Percentiles rank a stretch among this genome's conserved stretches.
These are phyloP conservation scores for Colletotrichum sansevieriae DNA, from an alignment of 2,329 filamentous ascomycete genomes.

Conservation along the genomic window DNA sequence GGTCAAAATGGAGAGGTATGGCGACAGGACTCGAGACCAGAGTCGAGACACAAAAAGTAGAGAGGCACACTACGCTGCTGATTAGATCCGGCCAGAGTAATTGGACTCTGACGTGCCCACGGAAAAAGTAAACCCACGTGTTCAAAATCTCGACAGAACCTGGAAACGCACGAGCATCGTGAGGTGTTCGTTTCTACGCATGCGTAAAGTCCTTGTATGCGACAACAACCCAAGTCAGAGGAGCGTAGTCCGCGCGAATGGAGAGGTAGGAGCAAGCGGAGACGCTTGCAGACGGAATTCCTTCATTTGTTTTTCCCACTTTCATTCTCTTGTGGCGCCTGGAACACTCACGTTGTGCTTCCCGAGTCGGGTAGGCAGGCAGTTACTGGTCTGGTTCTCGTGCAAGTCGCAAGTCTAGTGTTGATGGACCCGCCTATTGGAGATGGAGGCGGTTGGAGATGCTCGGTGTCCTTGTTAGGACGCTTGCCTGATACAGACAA, in stretches of 20 bases:
- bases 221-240: background rate
- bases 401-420: background rate
- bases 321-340: background rate
- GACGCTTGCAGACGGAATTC: too few relatives aligned
- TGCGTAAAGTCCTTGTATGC: background rate
- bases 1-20: background rate
- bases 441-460: slow-evolving; percentile 8
- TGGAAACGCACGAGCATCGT: slow-evolving; percentile 10
- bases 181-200: background rate
- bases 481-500: slow-evolving; percentile 8
- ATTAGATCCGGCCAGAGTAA: background rate
- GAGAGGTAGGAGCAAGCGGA: slow-evolving; percentile 2
- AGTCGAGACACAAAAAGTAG: background rate
- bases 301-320: background rate
- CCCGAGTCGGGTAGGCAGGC: slow-evolving; percentile 14
- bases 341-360: background rate
- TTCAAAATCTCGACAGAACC: slow-evolving; percentile 10
- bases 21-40: background rate
- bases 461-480: background rate
- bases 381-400: background rate
- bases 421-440: slow-evolving; percentile 7
- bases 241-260: background rate
- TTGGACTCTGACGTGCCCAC: background rate
- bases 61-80: background rate
- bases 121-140: slow-evolving; percentile 34